Evolutionary conservation across 768 basidiomycete species (phyloP).

Genomic region (Leccinellum albellum): DNA sequence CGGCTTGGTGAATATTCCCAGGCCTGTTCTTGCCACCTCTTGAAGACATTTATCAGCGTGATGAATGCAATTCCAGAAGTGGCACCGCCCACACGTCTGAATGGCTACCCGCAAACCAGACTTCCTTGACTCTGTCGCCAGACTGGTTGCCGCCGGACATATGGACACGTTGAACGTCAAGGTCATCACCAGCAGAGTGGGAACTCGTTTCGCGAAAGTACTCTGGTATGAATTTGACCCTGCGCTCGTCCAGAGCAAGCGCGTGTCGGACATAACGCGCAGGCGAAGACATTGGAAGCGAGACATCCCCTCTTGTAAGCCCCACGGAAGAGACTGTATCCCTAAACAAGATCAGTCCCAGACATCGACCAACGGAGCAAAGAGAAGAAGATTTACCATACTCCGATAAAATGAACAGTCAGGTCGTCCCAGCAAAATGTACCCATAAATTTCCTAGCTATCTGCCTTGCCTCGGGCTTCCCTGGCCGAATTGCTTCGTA

Average conservation of each 20-base stretch:
- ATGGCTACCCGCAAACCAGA: neutral
- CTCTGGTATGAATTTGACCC: neutral
- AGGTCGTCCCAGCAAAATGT: neutral
- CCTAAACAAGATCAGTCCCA: neutral
- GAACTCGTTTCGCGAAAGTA: neutral
- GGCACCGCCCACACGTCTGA: neutral
- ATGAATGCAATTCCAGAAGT: neutral
- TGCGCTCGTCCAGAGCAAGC: neutral
- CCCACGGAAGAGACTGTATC: neutral
- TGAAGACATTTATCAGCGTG: neutral
- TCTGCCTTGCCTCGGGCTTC: neutral
- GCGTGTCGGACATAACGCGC: neutral
- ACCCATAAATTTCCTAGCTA: neutral
- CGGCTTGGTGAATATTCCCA: neutral
- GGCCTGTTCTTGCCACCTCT: constrained; percentile 13
- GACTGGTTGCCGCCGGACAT: no score
- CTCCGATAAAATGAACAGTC: neutral
- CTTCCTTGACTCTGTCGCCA: neutral
- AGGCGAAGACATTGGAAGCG: neutral
- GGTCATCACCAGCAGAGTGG: neutral
- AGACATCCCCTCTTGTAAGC: neutral
- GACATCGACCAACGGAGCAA: neutral
- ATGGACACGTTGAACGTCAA: neutral
- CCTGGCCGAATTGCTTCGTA: neutral
- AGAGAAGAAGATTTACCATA: neutral